phyloP scores from a whole-genome alignment of 2,329 filamentous ascomycete genomes.

The Nemania abortiva region DNA sequence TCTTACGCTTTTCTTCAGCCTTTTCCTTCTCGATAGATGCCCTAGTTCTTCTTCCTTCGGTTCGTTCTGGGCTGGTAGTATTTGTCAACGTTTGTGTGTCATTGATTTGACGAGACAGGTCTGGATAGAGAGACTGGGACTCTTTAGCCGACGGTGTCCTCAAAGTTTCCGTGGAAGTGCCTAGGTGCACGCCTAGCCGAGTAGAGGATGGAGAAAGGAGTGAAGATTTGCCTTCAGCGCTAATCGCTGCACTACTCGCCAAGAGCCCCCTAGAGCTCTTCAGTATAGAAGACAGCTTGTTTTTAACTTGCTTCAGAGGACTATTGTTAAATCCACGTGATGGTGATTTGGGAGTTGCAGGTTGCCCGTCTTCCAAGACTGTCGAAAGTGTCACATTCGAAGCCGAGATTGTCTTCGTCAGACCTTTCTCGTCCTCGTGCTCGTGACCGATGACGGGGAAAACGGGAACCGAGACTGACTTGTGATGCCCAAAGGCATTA shows the following conservation, averaged over 20 bases:
- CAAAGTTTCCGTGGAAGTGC: slow-evolving; percentile 64
- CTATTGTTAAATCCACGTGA: slow-evolving; percentile 74
- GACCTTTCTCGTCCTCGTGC: slow-evolving; percentile 51
- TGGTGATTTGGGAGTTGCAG: slow-evolving; percentile 69
- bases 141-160: slow-evolving; percentile 48
- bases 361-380: slow-evolving; percentile 57
- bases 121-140: slow-evolving; percentile 59
- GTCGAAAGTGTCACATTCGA: slow-evolving; percentile 67
- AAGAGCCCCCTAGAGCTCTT: slow-evolving; percentile 89
- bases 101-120: slow-evolving; percentile 57
- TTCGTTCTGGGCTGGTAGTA: slow-evolving; percentile 59
- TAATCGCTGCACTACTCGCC: slow-evolving; percentile 77
- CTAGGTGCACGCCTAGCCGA: slow-evolving; percentile 59
- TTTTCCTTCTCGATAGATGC: slow-evolving; percentile 72
- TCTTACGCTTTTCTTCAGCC: slow-evolving; percentile 71
- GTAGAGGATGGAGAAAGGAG: slow-evolving; percentile 66
- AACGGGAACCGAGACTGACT: slow-evolving; percentile 73
- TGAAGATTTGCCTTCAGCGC: slow-evolving; percentile 71
- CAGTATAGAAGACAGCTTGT: slow-evolving; percentile 89
- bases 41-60: slow-evolving; percentile 63
- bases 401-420: slow-evolving; percentile 72
- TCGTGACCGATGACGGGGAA: slow-evolving; percentile 54
- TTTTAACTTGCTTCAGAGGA: slow-evolving; percentile 91
- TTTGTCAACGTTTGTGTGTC: slow-evolving; percentile 50
- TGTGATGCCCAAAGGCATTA: slow-evolving; percentile 63